Base-by-base conservation (phyloP, 441 rosid species). In the Croton setiger region DNA sequence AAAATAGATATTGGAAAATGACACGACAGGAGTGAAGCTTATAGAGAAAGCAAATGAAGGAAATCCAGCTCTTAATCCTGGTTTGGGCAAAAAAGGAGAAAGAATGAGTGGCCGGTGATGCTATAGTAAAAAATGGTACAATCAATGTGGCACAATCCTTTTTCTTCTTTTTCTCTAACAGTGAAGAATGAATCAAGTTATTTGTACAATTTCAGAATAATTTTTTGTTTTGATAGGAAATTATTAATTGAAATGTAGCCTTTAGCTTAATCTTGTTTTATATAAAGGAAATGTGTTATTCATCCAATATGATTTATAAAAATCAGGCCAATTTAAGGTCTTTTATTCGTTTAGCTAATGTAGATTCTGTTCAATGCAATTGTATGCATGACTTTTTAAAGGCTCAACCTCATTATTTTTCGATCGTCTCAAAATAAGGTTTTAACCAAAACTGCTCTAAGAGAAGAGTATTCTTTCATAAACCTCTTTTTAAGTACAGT, bases 21-120 rank as follows among this genome's bases (percentile, higher is more conserved):
- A n/a, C 62, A 72, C 48, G 21, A 76, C 78, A 94, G 97, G 98
- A 94, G 41, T 92, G 83, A 94, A 90, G 84, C 88, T 94, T 37
- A 78, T 94, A 68, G 84, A 90, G 79, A 92, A 88, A 81, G 99
- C 91, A 68, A 88, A 90, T 68, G 87, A 94, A 81, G 90, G 84
- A 60, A 83, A 72, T 37, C 31, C 49, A 39, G 71, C 67, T 39
- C 55, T 78, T 55, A 18, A 48, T 55, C 68, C 58, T 15, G 66
- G 67, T 17, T 72, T 72, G 10, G 74, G 62, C 61, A 75, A 72
- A 67, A 75, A 55, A 48, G 85, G 78, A 36, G 83, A 73, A 60
- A 78, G 82, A 17, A 81, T 72, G 62, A 77, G 91, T 53, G 96
- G 55, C 56, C 5, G 18, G n/a, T n/a, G n/a, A n/a, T n/a, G n/a